A percentile compares a stretch with the other conserved stretches of the same genome.
Evolutionary conservation across 495 filamentous ascomycete genomes (phyloP).

Genomic region (Daldinia bambusicola): DNA sequence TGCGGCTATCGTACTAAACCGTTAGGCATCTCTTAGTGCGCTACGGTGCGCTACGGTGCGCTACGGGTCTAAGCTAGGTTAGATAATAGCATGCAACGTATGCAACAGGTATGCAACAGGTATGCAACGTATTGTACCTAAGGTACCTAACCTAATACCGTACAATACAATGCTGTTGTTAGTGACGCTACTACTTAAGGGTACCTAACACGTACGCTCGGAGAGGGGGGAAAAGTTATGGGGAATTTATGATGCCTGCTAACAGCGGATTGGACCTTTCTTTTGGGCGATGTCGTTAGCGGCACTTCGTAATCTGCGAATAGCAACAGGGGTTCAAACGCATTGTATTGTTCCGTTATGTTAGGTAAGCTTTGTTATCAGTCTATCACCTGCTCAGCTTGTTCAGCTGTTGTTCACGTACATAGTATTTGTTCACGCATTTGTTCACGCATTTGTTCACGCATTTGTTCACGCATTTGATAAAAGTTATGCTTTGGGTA

Average conservation of each 20-base stretch:
- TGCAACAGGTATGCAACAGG: no score
- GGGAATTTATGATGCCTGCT: neutral
- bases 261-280: constrained; percentile 1
- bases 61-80: no score
- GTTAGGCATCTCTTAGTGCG: neutral
- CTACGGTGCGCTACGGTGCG: neutral
- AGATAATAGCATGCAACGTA: no score
- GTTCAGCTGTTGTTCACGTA: no score
- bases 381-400: no score
- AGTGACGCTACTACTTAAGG: neutral
- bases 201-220: neutral
- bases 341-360: neutral
- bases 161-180: neutral
- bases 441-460: no score
- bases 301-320: constrained; percentile 13
- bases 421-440: no score
- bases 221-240: neutral
- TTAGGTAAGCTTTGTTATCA: neutral
- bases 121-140: no score
- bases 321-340: neutral
- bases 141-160: no score
- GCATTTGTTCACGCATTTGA: no score
- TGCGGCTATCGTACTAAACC: no score
- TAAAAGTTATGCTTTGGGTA: no score
- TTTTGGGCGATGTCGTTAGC: constrained; percentile 8